Evolutionary conservation across 352 stramenopile species (phyloP).

Genomic region (Globisporangium acanthophoron): DNA sequence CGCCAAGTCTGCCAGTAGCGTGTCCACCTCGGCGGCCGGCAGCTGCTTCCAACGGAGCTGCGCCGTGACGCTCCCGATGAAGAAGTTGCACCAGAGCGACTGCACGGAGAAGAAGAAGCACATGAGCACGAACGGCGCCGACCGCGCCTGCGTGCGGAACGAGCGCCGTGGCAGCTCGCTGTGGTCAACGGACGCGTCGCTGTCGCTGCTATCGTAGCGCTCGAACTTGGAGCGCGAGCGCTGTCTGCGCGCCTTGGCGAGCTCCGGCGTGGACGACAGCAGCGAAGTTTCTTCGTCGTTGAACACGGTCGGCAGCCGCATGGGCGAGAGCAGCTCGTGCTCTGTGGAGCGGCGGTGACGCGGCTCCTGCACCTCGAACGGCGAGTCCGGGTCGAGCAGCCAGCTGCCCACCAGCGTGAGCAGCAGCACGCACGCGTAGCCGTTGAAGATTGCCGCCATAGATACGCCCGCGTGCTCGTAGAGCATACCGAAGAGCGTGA

Average conservation of each 20-base stretch:
- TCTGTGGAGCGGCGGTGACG: conserved; percentile 13
- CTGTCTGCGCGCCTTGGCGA: conserved; percentile 26
- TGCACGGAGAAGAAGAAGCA: conserved; percentile 68
- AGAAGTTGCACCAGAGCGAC: conserved; percentile 84
- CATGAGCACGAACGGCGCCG: conserved; percentile 61
- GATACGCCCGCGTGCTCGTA: conserved; percentile 34
- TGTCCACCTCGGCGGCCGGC: conserved; percentile 26
- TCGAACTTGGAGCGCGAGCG: conserved; percentile 13
- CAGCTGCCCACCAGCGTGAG: conserved; percentile 46
- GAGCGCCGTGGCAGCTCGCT: conserved; percentile 39
- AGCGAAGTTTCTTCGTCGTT: conserved; percentile 47
- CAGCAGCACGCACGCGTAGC: conserved; percentile 45
- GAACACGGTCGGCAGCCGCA: conserved; percentile 51
- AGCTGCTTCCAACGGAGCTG: conserved; percentile 53
- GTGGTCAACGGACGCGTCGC: background rate
- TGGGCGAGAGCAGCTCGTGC: conserved; percentile 49
- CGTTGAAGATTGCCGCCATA: conserved; percentile 40
- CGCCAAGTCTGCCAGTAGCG: conserved; percentile 45
- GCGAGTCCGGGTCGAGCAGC: conserved; percentile 49
- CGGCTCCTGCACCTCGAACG: conserved; percentile 21
- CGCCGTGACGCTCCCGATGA: conserved; percentile 59
- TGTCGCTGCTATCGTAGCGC: conserved; percentile 21
- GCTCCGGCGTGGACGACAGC: conserved; percentile 43
- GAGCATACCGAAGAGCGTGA: conserved; percentile 52
- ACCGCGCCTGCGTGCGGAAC: conserved; percentile 58